Base-by-base conservation (phyloP, 2,329 filamentous ascomycete genomes). In the Aspergillus calidoustus region DNA sequence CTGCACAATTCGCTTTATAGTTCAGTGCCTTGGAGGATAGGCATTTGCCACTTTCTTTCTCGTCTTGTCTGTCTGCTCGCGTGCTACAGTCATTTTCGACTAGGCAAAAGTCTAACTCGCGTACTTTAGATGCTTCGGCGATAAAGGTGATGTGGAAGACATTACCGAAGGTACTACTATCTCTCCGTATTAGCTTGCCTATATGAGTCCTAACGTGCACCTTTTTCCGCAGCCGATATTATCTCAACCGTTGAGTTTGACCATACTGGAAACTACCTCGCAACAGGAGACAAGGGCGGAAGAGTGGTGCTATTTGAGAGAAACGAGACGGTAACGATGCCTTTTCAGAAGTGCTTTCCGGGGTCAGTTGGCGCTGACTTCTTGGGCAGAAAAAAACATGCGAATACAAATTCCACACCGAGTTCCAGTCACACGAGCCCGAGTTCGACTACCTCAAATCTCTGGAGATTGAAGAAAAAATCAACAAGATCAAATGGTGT, bases 401-500 rank as follows among this genome's bases (percentile, higher is more conserved):
- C 87, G 95, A 99, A 81, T 99, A 99, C 86, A 99, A 98, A 80
- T 99, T 99, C 79, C 95, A 99, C 80, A 99, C 95, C 78, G 95
- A 99, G 77, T 99, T 99, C 74, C 95, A 99, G 83, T 99, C 95
- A 72, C 95, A 99, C 82, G 95, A 99, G 78, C 95, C 95, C 66
- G 95, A 99, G 80, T 99, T 99, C 80, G 95, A 99, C 80, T 99
- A 99, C 79, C 87, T 99, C 68, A 99, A 99, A 82, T 99, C 95
- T 38, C 86, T 99, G 71, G 95, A 99, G 81, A 99, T 99, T 75
- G 95, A 99, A 85, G 95, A 99, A 81, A 99, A 99, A 84, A 99
- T 99, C 86, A 99, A 99, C 86, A 99, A 99, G 85, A 99, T 99
- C 83, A 99, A 98, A 81, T 99, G 95, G 95, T 99, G 95, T 80